These are phyloP conservation scores for Ophiocordyceps camponoti-saundersi DNA, from an alignment of 2,329 filamentous ascomycete genomes.

Conservation along the genomic window DNA sequence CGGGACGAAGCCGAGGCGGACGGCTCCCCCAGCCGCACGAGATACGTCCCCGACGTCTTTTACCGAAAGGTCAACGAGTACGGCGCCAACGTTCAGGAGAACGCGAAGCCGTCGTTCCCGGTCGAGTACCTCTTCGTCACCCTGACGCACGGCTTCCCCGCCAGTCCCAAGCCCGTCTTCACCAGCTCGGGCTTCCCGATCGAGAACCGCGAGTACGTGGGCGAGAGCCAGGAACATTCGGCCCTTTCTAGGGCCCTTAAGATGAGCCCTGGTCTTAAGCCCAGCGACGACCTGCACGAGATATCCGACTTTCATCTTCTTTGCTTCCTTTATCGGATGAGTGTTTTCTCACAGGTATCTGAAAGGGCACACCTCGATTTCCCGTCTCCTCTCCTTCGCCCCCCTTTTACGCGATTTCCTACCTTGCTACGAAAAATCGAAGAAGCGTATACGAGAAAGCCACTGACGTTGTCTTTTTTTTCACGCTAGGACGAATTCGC, in stretches of 20 bases:
- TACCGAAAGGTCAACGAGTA: constrained; percentile 94
- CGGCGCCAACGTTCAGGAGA: constrained; percentile 88
- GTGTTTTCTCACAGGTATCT: constrained; percentile 69
- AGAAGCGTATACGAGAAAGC: neutral
- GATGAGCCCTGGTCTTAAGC: constrained; percentile 38
- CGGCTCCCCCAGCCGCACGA: constrained; percentile 45
- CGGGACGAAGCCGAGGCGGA: constrained; percentile 81
- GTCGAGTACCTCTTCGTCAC: constrained; percentile 95
- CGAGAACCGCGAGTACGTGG: constrained; percentile 78
- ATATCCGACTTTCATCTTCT: constrained; percentile 91
- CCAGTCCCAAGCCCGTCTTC: constrained; percentile 61
- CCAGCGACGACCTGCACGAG: constrained; percentile 43
- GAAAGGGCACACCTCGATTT: no score
- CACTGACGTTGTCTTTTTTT: neutral
- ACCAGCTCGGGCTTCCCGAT: constrained; percentile 62
- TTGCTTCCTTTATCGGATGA: constrained; percentile 68
- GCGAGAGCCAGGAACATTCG: constrained; percentile 66
- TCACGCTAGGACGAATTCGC: constrained; percentile 66
- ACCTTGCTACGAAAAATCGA: neutral
- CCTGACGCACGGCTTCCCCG: constrained; percentile 90
- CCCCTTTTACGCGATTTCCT: no score
- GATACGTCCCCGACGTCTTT: constrained; percentile 96
- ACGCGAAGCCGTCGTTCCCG: constrained; percentile 89
- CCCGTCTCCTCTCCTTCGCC: no score
- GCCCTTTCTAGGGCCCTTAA: constrained; percentile 53